Base-by-base conservation (phyloP, 2,329 filamentous ascomycete genomes). In the Cercospora canescens region DNA sequence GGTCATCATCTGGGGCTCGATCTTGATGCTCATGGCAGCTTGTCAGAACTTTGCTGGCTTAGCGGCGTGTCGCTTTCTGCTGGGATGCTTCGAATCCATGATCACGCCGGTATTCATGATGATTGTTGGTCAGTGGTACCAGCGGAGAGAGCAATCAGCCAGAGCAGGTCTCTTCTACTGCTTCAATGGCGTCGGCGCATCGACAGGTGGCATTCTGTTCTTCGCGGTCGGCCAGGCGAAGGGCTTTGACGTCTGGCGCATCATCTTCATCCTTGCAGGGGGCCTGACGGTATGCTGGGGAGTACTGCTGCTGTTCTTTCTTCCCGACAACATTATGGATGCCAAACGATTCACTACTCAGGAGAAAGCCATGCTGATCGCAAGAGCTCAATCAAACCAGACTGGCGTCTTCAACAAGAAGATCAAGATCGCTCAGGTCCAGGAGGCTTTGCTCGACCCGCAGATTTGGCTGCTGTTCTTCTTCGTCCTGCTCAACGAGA, bases 121-220 rank as follows among this genome's bases (percentile, higher is more conserved):
- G 70, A 70, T 72, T 26, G 70, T 73, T 8, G 69, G 85, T 30
- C 89, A 90, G 80, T 91, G 89, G 89, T 91, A 91, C 76, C 86
- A 85, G 63, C 83, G 89, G 18, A 85, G 89, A 62, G 89, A 87
- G 83, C 8, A 74, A 34, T 71, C 73, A 6, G 60, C 68, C 4
- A 55, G 73, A 35, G 72, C 73, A 16, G 70, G 69, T n/a, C 60
- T 69, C n/a, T 81, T 80, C 78, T 89, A 90, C 76, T 91, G 91
- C 87, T 92, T 91, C 88, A 92, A 92, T 74, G 89, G 90, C 1
- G 84, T 83, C 1, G 89, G 92, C 72, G 89, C 91, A 71, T 88
- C 91, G 55, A 87, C 91, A 2, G 89, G 89, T 32, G 89, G 89
- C 2, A 83, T 92, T 1, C 80, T 91, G 0, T 89, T 89, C 3